Evolutionary conservation across 306 rosid species (phyloP), one percentile per base, ranked within the genome.

Genomic region (Datisca glomerata): DNA sequence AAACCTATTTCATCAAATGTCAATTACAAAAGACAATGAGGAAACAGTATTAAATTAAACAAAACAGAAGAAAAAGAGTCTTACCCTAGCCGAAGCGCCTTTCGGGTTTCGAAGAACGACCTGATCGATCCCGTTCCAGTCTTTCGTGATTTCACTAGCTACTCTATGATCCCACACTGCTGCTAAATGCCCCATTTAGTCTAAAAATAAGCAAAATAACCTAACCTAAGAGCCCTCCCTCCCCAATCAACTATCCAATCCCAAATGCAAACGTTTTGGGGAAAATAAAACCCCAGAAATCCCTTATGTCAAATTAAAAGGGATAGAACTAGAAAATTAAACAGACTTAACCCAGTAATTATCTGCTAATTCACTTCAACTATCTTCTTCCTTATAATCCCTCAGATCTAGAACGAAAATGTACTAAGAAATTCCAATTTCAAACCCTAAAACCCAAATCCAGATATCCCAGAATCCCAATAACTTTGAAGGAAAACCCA

Each of bases 121-220:
- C 46, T 83, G 93, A 60, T 70, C 63, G 15, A 79, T 68, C 28
- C 95, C 91, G 54, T 80, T 83, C 91, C 85, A 58, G 64, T 80
- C 97, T 59, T 75, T 75, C 29, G 75, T 47, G 19, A 73, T 80
- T 67, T 74, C 86, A 41, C 41, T 50, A 45, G 91, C 97, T 49
- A 86, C 78, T 64, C 63, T 77, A 52, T 37, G 55, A 44, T 83
- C 80, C 80, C 97, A 83, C 5, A 79, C 72, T 27, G 80, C 78
- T 58, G 94, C 93, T 37, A 93, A 76, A 70, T 80, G 89, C 63
- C 86, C 77, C 94, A 83, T 87, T 48, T 4, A 8, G 29, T 62
- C 47, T 33, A 19, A 38, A 49, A 20, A 32, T 19, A 53, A 18
- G 40, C 53, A 53, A 12, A 66, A 41, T 8, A 45, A n/a, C n/a